These are phyloP conservation scores for Mytilinidion resinicola DNA, from an alignment of 495 filamentous ascomycete species.

Conservation along the genomic window DNA sequence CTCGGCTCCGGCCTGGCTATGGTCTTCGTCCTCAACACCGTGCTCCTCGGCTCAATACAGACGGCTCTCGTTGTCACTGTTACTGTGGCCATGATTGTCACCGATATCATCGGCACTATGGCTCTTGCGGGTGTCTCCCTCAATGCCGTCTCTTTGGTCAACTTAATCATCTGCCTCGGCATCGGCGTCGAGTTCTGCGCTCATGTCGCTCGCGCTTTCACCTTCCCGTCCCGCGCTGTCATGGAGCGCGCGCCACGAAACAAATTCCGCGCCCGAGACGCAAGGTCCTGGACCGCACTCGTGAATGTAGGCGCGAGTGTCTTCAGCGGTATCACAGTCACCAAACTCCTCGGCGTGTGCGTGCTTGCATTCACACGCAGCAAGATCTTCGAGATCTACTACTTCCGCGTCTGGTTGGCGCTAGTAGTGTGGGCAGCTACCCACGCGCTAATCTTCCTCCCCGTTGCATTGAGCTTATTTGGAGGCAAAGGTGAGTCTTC, in stretches of 20 bases:
- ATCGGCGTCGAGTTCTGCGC: constrained; percentile 97
- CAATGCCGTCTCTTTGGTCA: constrained; percentile 94
- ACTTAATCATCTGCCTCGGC: constrained; percentile 91
- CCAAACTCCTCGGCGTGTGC: constrained; percentile 85
- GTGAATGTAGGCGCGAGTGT: constrained; percentile 91
- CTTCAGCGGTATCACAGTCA: constrained; percentile 92
- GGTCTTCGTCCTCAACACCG: constrained; percentile 68
- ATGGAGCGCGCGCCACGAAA: constrained; percentile 64
- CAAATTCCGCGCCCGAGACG: constrained; percentile 68
- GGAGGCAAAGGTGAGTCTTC: constrained; percentile 66
- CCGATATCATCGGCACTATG: constrained; percentile 95
- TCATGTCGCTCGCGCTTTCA: constrained; percentile 91
- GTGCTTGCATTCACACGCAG: constrained; percentile 91
- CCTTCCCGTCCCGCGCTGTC: constrained; percentile 73
- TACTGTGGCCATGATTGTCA: constrained; percentile 85
- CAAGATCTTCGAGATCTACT: constrained; percentile 99
- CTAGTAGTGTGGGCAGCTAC: constrained; percentile 82
- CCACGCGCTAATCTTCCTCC: constrained; percentile 86
- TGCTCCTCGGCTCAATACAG: constrained; percentile 74
- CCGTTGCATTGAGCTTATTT: constrained; percentile 78
- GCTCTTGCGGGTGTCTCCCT: constrained; percentile 81
- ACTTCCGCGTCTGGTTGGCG: constrained; percentile 92
- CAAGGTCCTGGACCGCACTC: constrained; percentile 82
- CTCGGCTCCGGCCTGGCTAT: constrained; percentile 76
- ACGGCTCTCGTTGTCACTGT: constrained; percentile 76